Percentiles rank a stretch among this genome's conserved stretches.
Conservation (phyloP, 1,284 basidiomycete species). For the Uromyces viciae-fabae region DNA sequence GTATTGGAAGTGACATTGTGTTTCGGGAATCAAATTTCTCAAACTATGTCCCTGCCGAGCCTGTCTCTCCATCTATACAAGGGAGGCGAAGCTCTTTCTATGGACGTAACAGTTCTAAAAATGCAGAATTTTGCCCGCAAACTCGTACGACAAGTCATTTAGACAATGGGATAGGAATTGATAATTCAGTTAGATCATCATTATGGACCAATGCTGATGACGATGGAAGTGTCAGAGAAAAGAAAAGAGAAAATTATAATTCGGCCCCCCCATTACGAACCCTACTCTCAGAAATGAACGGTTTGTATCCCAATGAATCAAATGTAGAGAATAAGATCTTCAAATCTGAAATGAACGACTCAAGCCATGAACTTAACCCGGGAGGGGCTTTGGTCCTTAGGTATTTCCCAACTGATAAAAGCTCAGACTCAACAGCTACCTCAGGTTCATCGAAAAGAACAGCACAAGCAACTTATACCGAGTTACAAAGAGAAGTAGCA, state of each 20-base stretch:
- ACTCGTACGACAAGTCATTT: not conserved
- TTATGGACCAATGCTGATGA: not conserved
- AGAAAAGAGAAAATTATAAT: not conserved
- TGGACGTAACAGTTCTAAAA: not conserved
- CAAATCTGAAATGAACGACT: not conserved
- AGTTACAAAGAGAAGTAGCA: conserved; percentile 38
- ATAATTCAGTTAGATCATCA: not conserved
- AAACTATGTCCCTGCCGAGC: not conserved
- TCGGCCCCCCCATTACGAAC: not conserved
- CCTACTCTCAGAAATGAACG: conserved; percentile 8
- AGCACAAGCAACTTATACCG: conserved; percentile 16
- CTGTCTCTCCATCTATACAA: conserved; percentile 36
- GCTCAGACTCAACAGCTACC: not conserved
- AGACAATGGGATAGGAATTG: not conserved
- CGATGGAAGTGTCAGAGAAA: not conserved
- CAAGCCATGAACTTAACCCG: not conserved
- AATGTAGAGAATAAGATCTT: not conserved
- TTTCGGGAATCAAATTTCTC: not conserved
- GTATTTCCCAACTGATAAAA: not conserved
- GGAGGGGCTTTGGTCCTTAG: not conserved
- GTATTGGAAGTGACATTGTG: conserved; percentile 2
- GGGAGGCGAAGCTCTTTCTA: conserved; percentile 12
- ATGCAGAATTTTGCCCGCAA: not conserved
- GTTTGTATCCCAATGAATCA: not conserved
- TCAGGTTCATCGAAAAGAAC: not conserved